Conservation (phyloP, 306 rosid genomes). For the Ormosia semicastrata region DNA sequence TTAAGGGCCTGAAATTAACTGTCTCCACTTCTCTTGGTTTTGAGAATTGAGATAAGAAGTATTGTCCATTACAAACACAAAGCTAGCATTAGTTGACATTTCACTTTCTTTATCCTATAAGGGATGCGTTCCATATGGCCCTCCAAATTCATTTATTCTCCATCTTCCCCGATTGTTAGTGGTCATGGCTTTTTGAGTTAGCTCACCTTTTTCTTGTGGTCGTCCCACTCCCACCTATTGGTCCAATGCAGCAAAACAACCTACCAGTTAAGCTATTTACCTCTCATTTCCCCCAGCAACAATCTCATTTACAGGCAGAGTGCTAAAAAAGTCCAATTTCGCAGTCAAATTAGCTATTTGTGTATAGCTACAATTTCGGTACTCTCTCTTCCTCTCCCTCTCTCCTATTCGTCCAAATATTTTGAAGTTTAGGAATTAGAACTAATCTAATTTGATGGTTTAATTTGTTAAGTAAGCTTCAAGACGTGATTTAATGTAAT, state of each 20-base stretch:
- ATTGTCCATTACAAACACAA: not conserved
- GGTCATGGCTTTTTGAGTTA: not conserved
- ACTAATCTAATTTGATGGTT: not conserved
- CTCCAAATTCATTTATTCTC: not conserved
- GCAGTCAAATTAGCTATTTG: not conserved
- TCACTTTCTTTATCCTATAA: not conserved
- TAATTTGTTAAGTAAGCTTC: not conserved
- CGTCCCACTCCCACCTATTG: not conserved
- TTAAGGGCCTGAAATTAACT: not conserved
- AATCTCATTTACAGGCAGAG: not conserved
- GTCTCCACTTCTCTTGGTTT: not conserved
- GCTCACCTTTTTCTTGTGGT: not conserved
- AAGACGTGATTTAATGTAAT: not conserved
- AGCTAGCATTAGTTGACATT: not conserved
- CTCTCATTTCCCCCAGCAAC: not conserved
- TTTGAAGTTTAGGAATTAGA: not conserved
- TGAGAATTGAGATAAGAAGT: conserved; percentile 4
- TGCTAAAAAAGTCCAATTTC: not conserved
- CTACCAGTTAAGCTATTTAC: not conserved
- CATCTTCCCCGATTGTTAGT: too few relatives aligned
- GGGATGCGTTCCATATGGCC: not conserved
- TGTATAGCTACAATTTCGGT: not conserved
- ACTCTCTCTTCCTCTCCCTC: not conserved
- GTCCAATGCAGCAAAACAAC: not conserved
- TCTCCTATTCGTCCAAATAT: not conserved